Evolutionary conservation across 1,139 yeast species (phyloP).

Genomic region (Kurtzmaniella quercitrusa): DNA sequence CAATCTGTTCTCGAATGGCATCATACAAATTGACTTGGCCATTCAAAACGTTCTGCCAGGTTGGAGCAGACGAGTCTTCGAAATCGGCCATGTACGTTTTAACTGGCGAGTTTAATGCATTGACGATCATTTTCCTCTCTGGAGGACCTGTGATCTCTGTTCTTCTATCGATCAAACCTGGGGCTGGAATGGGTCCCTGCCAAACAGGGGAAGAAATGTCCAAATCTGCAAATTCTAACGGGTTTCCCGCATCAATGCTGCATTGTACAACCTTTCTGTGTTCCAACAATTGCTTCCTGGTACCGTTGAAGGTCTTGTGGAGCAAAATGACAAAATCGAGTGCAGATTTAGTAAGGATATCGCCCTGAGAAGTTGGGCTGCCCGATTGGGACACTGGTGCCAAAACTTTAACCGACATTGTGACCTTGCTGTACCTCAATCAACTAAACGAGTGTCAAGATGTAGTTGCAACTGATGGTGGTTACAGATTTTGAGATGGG

Average conservation of each 20-base stretch:
- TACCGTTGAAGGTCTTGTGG: conserved; percentile 14
- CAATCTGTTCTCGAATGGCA: conserved; percentile 14
- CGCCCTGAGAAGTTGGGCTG: conserved; percentile 13
- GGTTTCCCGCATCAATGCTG: conserved; percentile 11
- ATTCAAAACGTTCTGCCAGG: conserved; percentile 24
- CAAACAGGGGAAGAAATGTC: conserved; percentile 12
- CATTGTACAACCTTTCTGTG: conserved; percentile 12
- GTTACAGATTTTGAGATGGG: neutral
- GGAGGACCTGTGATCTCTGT: conserved; percentile 19
- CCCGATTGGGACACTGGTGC: conserved; percentile 11
- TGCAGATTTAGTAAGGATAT: conserved; percentile 14
- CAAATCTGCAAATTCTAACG: conserved; percentile 12
- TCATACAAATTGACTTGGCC: conserved; percentile 17
- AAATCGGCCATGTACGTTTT: conserved; percentile 17
- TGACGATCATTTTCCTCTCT: conserved; percentile 17
- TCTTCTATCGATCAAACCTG: conserved; percentile 15
- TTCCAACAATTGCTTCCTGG: conserved; percentile 12
- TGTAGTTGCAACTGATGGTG: too few species aligned
- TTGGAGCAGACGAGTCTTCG: conserved; percentile 16
- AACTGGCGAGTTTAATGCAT: conserved; percentile 17
- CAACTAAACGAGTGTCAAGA: too few species aligned
- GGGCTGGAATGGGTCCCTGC: conserved; percentile 14
- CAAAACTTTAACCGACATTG: conserved; percentile 9
- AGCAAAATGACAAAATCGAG: conserved; percentile 14
- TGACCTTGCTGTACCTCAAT: too few species aligned